These are phyloP conservation scores for Bidens hawaiensis DNA, from an alignment of 140 eudicot species.

Conservation along the genomic window DNA sequence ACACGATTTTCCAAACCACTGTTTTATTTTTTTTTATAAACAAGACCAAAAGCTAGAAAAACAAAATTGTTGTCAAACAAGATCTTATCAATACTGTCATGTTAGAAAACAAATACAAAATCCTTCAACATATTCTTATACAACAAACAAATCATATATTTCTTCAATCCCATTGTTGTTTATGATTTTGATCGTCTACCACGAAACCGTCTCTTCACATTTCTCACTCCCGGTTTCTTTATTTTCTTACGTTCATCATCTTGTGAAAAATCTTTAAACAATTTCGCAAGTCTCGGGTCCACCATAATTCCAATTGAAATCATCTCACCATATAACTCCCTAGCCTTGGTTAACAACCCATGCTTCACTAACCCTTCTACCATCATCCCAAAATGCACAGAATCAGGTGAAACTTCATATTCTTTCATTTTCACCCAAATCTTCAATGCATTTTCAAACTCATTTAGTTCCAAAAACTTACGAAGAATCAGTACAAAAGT, in stretches of 20 bases:
- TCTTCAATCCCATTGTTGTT: background rate
- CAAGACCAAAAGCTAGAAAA: background rate
- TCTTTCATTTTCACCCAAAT: slow-evolving; percentile 71
- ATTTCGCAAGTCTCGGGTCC: slow-evolving; percentile 66
- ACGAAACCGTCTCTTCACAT: slow-evolving; percentile 26
- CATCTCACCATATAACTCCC: slow-evolving; percentile 62
- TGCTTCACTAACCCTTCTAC: slow-evolving; percentile 59
- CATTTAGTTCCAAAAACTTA: slow-evolving; percentile 38
- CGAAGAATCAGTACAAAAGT: slow-evolving; percentile 49
- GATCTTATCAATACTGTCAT: background rate
- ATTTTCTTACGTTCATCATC: slow-evolving; percentile 10
- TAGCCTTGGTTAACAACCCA: slow-evolving; percentile 54
- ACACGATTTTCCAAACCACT: background rate
- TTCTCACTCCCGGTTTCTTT: slow-evolving; percentile 24
- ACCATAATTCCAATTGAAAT: slow-evolving; percentile 39
- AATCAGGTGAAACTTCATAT: slow-evolving; percentile 43
- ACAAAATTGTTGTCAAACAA: background rate
- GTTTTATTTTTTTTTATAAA: background rate
- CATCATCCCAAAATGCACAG: slow-evolving; percentile 47
- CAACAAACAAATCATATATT: background rate
- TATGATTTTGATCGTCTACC: slow-evolving; percentile 25
- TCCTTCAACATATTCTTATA: slow-evolving; percentile 2
- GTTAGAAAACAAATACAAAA: background rate
- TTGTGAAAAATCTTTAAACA: slow-evolving; percentile 36
- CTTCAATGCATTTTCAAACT: slow-evolving; percentile 60